Evolutionary conservation across 306 rosid species (phyloP), one percentile per base, ranked within the genome.

Genomic region (Lathyrus sativus): DNA sequence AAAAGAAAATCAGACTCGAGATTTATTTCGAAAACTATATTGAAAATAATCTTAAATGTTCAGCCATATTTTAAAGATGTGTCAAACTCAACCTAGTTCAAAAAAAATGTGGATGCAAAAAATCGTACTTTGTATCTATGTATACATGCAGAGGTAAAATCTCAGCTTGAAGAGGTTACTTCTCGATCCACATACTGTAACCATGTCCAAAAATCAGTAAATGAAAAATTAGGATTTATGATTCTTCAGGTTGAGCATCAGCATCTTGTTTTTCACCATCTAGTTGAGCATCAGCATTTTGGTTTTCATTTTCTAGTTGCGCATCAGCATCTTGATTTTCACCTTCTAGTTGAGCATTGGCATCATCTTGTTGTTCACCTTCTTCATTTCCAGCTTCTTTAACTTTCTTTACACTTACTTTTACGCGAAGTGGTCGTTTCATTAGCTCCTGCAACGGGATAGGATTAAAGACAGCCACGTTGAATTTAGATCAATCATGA

Each of bases 381-480:
- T 79, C 65, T 62, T 77, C 81, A 74, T 49, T 77, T 53, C 7
- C 17, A 81, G 84, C 68, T 77, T 81, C 83, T 19, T 68, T 67
- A 14, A 46, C 84, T 50, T 48, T 88, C 63, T 62, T 90, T 76
- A 76, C 87, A 61, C 97, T 90, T 35, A 88, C 73, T 75, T 85
- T 88, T 45, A 93, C 77, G 28, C 76, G 91, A 75, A 93, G 74
- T 11, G 95, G 87, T 44, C 99, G 76, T 5, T 87, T 96, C 96
- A 85, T 80, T 76, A 90, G 74, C 71, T 86, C 99, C 97, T 93
- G 82, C 68, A 71, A 55, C 63, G 68, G 60, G 33, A 46, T 15
- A 11, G 26, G 13, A n/a, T n/a, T n/a, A n/a, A n/a, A n/a, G n/a
- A n/a, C n/a, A n/a, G n/a, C n/a, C n/a, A n/a, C n/a, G n/a, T n/a